phyloP scores from a whole-genome alignment of 371 early-diverging fungal species.

The Mortierella sp. region DNA sequence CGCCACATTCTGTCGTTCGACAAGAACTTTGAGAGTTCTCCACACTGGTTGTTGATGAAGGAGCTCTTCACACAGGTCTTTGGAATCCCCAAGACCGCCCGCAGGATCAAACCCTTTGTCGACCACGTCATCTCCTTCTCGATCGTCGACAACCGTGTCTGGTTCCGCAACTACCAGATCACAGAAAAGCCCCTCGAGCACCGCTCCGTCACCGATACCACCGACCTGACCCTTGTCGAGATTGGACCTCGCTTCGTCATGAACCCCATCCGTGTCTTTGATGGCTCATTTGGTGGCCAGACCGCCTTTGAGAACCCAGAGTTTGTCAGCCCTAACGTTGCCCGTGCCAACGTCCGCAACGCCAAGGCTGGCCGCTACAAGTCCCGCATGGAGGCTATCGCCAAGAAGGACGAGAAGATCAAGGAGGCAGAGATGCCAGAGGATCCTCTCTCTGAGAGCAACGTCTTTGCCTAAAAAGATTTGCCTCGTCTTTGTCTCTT shows the following conservation, averaged over 20 bases:
- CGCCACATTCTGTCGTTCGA: conserved; percentile 96
- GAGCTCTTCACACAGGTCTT: conserved; percentile 93
- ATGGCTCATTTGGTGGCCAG: conserved; percentile 93
- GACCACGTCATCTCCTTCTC: conserved; percentile 96
- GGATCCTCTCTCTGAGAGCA: conserved; percentile 66
- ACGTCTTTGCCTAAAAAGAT: conserved; percentile 66
- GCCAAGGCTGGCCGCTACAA: conserved; percentile 70
- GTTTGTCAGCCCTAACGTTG: conserved; percentile 86
- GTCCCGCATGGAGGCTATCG: conserved; percentile 62
- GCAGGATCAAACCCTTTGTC: conserved; percentile 95
- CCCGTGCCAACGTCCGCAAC: conserved; percentile 60
- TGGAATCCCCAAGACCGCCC: conserved; percentile 89
- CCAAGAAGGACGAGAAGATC: conserved; percentile 64
- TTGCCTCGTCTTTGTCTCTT: not conserved
- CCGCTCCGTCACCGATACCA: conserved; percentile 67
- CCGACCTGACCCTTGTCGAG: conserved; percentile 89
- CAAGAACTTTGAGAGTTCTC: conserved; percentile 87
- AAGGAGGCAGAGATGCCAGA: conserved; percentile 67
- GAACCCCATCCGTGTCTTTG: conserved; percentile 93
- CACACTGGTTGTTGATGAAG: conserved; percentile 89
- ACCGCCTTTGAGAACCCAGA: conserved; percentile 92
- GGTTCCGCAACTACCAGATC: conserved; percentile 97
- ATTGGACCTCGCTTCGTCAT: conserved; percentile 98
- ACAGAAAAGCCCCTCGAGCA: conserved; percentile 63
- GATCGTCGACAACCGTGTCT: conserved; percentile 91